Evolutionary conservation across 176 grass and related monocot genomes (phyloP).

Genomic region (Calamus simplicifolius): DNA sequence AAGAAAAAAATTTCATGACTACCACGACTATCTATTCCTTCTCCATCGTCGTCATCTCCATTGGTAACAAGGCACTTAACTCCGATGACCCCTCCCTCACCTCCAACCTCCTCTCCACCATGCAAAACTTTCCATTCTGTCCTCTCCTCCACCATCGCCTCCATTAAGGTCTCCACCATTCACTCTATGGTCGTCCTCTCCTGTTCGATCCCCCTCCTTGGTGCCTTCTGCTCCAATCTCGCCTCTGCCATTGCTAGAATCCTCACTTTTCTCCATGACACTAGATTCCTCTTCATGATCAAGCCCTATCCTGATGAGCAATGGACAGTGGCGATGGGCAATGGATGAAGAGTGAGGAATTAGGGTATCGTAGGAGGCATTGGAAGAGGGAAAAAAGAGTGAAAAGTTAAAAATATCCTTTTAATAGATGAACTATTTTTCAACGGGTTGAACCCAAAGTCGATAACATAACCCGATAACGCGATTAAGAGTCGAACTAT

Average conservation of each 20-base stretch:
- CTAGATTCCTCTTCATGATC: slow-evolving; percentile 78
- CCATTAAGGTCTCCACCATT: slow-evolving; percentile 80
- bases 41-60: slow-evolving; percentile 59
- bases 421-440: too few species aligned
- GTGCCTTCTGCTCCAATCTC: slow-evolving; percentile 50
- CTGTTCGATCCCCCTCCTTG: slow-evolving; percentile 78
- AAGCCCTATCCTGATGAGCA: slow-evolving; percentile 45
- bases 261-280: slow-evolving; percentile 66
- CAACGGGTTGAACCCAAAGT: too few species aligned
- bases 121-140: slow-evolving; percentile 83
- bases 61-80: slow-evolving; percentile 83
- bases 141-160: slow-evolving; percentile 31
- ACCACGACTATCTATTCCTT: not conserved
- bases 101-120: slow-evolving; percentile 65
- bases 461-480: too few species aligned
- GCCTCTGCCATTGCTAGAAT: slow-evolving; percentile 47
- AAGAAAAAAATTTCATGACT: too few species aligned
- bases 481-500: too few species aligned
- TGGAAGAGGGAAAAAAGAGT: too few species aligned
- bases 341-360: too few species aligned
- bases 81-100: slow-evolving; percentile 45
- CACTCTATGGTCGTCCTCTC: slow-evolving; percentile 78
- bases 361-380: too few species aligned
- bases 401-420: too few species aligned
- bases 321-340: too few species aligned